Evolutionary conservation across 371 early-diverging fungal genomes (phyloP), one percentile per base, ranked within the genome.

Genomic region (Choanephora cucurbitarum): DNA sequence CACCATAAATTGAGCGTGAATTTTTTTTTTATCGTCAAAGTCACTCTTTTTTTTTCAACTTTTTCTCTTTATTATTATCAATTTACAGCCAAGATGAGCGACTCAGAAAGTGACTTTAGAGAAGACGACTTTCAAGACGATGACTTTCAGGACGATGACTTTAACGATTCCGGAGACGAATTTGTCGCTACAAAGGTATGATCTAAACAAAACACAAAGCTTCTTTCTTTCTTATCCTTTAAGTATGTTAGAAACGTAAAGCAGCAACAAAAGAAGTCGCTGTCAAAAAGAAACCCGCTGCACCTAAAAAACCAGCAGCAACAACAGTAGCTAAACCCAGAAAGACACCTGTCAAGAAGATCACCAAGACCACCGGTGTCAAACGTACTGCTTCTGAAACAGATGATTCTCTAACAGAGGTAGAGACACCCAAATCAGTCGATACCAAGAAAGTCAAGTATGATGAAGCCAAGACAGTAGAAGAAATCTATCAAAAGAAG

Each of bases 401-500:
- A 22, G 58, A 58, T 14, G 31, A 5, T 7, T 11, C 24, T 8
- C 9, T 24, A 7, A 9, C 33, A 0, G 53, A 52, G 28, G 22
- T 22, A 22, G 49, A 47, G 10, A 37, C 49, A 37, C 6, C 50
- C 21, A 31, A 44, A 15, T 0, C 14, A 9, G 6, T 32, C 5
- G 28, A 28, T 37, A 40, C 31, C 6, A 49, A 44, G 15, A 44
- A 21, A 1, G 42, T 52, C 8, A 45, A 33, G 21, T 58, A 44
- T 21, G 46, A 51, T 31, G 64, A 62, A 21, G 42, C 67, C 2
- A 81, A 83, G 52, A 80, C 90, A 0, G 75, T 97, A 46, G 98
- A 98, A 70, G 92, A 99, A 63, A 96, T 92, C 28, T 99, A 99
- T 70, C 97, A 99, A 67, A 99, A 97, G 69, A 99, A 98, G 70